A percentile compares a stretch with the other conserved stretches of the same genome.
Conservation (phyloP, 2,329 filamentous ascomycete genomes). For the Beauveria pseudobassiana region DNA sequence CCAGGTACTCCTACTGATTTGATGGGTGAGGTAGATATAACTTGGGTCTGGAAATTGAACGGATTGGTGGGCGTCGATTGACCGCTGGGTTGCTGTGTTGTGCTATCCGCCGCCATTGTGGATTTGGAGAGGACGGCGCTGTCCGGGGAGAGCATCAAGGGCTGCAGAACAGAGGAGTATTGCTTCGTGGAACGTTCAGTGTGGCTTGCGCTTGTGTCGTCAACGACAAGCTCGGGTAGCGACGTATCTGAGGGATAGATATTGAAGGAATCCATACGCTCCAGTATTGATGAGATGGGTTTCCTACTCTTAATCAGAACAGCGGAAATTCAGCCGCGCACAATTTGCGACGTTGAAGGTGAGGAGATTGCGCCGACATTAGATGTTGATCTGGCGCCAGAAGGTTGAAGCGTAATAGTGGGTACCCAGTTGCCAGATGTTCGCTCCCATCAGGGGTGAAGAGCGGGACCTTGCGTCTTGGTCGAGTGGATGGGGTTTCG, state of each 20-base stretch:
- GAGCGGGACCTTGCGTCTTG: neutral
- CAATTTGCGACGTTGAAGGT: neutral
- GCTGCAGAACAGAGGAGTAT: neutral
- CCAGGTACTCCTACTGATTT: slow-evolving; percentile 54
- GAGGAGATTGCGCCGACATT: neutral
- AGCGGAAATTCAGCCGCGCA: neutral
- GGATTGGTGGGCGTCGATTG: slow-evolving; percentile 49
- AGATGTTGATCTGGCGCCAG: neutral
- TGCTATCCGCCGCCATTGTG: slow-evolving; percentile 20
- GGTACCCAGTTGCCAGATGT: neutral
- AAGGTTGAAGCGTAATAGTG: neutral
- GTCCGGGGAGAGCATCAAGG: slow-evolving; percentile 3
- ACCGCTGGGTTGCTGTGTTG: slow-evolving; percentile 12
- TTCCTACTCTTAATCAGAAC: neutral
- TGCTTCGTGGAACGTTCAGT: neutral
- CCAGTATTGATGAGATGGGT: too few relatives aligned
- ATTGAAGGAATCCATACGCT: slow-evolving; percentile 3
- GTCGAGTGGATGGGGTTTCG: too few relatives aligned
- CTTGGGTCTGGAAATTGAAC: slow-evolving; percentile 90
- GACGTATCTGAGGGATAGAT: neutral
- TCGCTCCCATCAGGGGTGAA: neutral
- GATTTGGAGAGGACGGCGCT: slow-evolving; percentile 9
- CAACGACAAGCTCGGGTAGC: slow-evolving; percentile 16
- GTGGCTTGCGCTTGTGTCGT: slow-evolving; percentile 2
- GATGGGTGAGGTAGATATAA: slow-evolving; percentile 65